phyloP scores from a whole-genome alignment of 2,329 filamentous ascomycete species.

The Colletotrichum sublineola region DNA sequence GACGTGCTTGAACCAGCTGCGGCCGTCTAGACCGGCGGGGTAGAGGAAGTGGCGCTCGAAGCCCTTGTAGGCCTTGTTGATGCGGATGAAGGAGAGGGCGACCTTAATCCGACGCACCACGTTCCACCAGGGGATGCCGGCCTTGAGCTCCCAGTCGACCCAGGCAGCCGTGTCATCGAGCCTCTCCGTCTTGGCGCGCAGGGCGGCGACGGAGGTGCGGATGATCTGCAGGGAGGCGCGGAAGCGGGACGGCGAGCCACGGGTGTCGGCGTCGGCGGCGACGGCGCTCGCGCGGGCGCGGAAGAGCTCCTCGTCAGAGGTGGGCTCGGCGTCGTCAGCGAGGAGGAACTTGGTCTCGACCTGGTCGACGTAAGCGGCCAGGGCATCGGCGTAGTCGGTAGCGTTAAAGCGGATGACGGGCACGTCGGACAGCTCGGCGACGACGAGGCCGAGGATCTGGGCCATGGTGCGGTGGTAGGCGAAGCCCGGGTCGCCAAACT shows the following conservation, averaged over 20 bases:
- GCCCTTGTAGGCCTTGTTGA: conserved; percentile 86
- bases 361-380: conserved; percentile 65
- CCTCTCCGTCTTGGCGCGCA: conserved; percentile 56
- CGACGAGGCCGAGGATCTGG: conserved; percentile 73
- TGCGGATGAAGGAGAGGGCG: conserved; percentile 71
- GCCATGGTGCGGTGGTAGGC: conserved; percentile 76
- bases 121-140: conserved; percentile 82
- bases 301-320: conserved; percentile 49
- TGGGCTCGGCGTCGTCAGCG: conserved; percentile 44
- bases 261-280: conserved; percentile 39
- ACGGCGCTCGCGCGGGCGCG: conserved; percentile 42
- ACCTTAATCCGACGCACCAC: conserved; percentile 77
- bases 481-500: conserved; percentile 78
- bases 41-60: conserved; percentile 87
- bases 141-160: conserved; percentile 58
- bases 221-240: conserved; percentile 55
- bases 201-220: conserved; percentile 53
- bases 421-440: conserved; percentile 72
- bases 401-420: conserved; percentile 75
- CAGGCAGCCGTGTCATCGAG: conserved; percentile 62
- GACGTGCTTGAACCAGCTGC: conserved; percentile 94
- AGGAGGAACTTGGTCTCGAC: conserved; percentile 61
- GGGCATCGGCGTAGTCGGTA: conserved; percentile 71
- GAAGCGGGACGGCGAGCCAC: conserved; percentile 56
- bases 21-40: conserved; percentile 79